Evolutionary conservation across 2,329 filamentous ascomycete species (phyloP).

Genomic region (Neodidymelliopsis sp.): DNA sequence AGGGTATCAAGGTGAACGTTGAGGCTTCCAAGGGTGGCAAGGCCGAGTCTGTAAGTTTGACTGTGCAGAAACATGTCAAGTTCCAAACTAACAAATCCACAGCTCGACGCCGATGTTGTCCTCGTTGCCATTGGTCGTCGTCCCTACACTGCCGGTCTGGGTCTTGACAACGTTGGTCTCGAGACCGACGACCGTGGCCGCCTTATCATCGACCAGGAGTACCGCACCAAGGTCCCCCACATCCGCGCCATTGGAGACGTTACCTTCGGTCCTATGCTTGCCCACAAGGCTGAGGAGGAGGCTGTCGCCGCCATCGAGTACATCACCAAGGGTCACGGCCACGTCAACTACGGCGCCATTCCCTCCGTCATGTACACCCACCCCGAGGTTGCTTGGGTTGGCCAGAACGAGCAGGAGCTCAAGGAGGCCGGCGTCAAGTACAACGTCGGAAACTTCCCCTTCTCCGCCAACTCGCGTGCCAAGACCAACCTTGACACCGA

Average conservation of each 20-base stretch:
- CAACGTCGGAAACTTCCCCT: constrained; percentile 93
- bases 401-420: constrained; percentile 94
- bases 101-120: constrained; percentile 94
- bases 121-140: constrained; percentile 96
- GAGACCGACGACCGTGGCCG: constrained; percentile 93
- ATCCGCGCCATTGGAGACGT: constrained; percentile 96
- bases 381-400: constrained; percentile 98
- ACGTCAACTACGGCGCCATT: constrained; percentile 98
- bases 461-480: constrained; percentile 96
- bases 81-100: constrained; percentile 27
- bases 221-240: constrained; percentile 96
- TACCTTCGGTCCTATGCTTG: constrained; percentile 98
- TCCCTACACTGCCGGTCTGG: constrained; percentile 90
- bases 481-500: constrained; percentile 99
- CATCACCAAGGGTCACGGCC: constrained; percentile 96
- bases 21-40: constrained; percentile 97
- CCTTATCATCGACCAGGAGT: constrained; percentile 97
- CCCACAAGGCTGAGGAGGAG: constrained; percentile 99
- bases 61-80: background rate
- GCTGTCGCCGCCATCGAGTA: constrained; percentile 93
- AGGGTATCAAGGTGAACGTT: constrained; percentile 80
- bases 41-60: constrained; percentile 76
- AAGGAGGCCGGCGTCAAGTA: constrained; percentile 91
- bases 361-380: constrained; percentile 99
- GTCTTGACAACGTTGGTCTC: constrained; percentile 91